Base-by-base conservation (phyloP, 345 rosid species). In the Gynandropsis gynandra region DNA sequence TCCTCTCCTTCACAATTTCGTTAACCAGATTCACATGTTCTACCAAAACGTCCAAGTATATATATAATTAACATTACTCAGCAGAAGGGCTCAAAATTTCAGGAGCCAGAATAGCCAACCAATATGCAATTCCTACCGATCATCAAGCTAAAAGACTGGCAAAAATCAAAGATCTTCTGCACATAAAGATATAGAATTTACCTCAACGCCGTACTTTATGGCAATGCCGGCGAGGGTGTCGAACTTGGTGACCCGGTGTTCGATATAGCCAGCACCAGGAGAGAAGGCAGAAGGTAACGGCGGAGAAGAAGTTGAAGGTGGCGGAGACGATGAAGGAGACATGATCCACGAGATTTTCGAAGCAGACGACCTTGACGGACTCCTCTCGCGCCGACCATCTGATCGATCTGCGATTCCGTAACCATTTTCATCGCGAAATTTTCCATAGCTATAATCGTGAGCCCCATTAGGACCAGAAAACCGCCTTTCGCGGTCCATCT, bases 191-290 rank as follows among this genome's bases (percentile, higher is more conserved):
- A 8, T 10, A 46, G 41, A 27, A 29, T 0, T 6, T 50, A 82
- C 97, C 90, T 89, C 97, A 16, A 89, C 96, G 2, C 97, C 97
- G 61, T 89, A 89, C 58, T 78, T 81, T 45, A 89, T 89, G 53
- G 97, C 97, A 27, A 89, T 72, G 50, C 97, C 97, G 35, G 94
- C 96, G 11, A 89, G 95, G 46, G 97, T 89, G 51, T 89, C 92
- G 56, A 80, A 67, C 39, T 76, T 81, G 20, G 96, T 84, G 31
- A 90, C 81, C 0, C 67, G 79, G 53, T 90, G 98, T 31, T 84
- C 76, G 16, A 85, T 74, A 33, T 29, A 77, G 10, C 71, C 79
- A 47, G 59, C 56, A 7, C 58, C 72, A 16, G 72, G 68, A 1
- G 77, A 62, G 48, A 4, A 21, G 0, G 71, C 53, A 18, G 56